These are phyloP conservation scores for Fraxinus paxiana DNA, from an alignment of 305 asterid genomes.

Conservation along the genomic window DNA sequence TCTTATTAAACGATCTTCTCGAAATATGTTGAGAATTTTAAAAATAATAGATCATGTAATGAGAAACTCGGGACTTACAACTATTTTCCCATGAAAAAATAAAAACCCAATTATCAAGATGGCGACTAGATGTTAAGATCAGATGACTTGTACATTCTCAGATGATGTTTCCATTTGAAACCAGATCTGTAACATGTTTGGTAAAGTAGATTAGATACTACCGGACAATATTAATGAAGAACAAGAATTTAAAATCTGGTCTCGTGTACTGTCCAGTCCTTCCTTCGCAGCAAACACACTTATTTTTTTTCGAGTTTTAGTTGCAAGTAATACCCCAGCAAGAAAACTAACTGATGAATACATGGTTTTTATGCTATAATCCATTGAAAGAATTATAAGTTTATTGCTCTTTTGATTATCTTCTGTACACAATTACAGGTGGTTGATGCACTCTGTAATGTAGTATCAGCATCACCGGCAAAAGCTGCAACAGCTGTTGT, in stretches of 20 bases:
- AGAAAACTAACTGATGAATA: slow-evolving; percentile 2
- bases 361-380: slow-evolving; percentile 10
- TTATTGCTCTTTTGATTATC: background rate
- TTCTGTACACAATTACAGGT: slow-evolving; percentile 45
- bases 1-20: background rate
- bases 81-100: background rate
- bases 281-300: background rate
- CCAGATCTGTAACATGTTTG: background rate
- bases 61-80: background rate
- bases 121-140: background rate
- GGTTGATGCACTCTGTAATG: slow-evolving; percentile 94
- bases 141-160: background rate
- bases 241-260: background rate
- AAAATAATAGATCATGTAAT: background rate
- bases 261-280: background rate
- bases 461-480: slow-evolving; percentile 88
- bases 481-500: slow-evolving; percentile 95
- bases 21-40: background rate
- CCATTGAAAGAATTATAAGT: background rate
- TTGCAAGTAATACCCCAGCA: slow-evolving; percentile 3
- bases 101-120: background rate
- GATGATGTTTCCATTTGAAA: background rate
- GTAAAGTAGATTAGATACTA: background rate
- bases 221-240: background rate
- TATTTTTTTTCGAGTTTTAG: background rate